Evolutionary conservation across 1,139 yeast genomes (phyloP), one percentile per base, ranked within the genome.

Genomic region (Yamadazyma oceani): DNA sequence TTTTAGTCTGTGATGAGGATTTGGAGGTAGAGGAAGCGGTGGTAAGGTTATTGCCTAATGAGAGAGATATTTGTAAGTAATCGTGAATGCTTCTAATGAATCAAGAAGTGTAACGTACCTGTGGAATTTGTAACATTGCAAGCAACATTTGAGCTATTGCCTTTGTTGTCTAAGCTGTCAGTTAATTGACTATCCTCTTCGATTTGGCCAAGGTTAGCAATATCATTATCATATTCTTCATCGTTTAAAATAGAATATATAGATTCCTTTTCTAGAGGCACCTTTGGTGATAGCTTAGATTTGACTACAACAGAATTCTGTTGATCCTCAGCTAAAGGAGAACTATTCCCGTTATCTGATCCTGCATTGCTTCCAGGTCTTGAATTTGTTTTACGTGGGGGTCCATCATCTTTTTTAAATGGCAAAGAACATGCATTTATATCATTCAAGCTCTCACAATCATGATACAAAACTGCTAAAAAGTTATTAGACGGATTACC

Each of bases 371-470:
- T 12, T 26, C 17, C 13, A 15, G 5, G 5, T 5, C 12, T 13
- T n/a, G 26, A 11, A n/a, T 17, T 7, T 4, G 13, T 4, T 17
- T 29, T 29, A 16, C 30, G 11, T 6, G 30, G 30, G 12, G 16
- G 30, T 6, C 30, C 35, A 26, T 42, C 70, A 19, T 55, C 57
- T 46, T 73, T 72, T 49, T 68, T 71, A 50, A 73, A 73, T 1
- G 79, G 78, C 17, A 75, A 55, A 34, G 66, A 59, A 49, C 80
- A 74, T 2, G 79, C 78, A 52, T 75, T 74, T 22, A 73, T 67
- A 38, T 73, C 78, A 43, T 65, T 69, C 48, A 74, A 57, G 16
- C 62, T 51, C 26, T 66, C 59, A 55, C 80, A 75, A 43, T 75
- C 80, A 36, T 63, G 58, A 43, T 65, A 60, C 35, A 75, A 53